Evolutionary conservation across 371 early-diverging fungal genomes (phyloP).

Genomic region (Mucor sp.): DNA sequence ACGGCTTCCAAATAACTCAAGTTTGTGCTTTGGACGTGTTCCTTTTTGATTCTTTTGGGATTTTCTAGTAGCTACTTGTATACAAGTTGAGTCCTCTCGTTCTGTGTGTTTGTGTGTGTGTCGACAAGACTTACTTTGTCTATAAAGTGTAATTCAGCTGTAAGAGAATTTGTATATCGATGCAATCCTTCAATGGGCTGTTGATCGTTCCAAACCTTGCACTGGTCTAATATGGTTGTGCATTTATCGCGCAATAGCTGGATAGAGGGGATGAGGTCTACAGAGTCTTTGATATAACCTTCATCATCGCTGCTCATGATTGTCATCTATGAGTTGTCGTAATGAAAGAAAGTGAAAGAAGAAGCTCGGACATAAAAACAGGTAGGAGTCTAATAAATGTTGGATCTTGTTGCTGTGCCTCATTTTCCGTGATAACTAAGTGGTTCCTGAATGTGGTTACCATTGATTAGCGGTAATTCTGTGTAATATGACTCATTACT

Average conservation of each 20-base stretch:
- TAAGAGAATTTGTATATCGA: slow-evolving; percentile 23
- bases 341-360: not conserved
- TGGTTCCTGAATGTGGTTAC: too few species aligned
- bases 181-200: slow-evolving; percentile 24
- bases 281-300: not conserved
- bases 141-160: slow-evolving; percentile 21
- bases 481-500: too few species aligned
- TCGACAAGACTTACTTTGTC: slow-evolving; percentile 14
- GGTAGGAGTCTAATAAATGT: too few species aligned
- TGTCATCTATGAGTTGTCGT: not conserved
- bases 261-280: slow-evolving; percentile 11
- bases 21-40: slow-evolving; percentile 46
- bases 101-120: too few species aligned
- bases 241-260: slow-evolving; percentile 9
- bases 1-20: slow-evolving; percentile 48
- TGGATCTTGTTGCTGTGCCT: too few species aligned
- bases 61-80: slow-evolving; percentile 31
- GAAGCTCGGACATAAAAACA: not conserved
- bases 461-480: too few species aligned
- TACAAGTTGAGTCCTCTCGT: not conserved
- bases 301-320: slow-evolving; percentile 3
- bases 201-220: slow-evolving; percentile 18
- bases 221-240: slow-evolving; percentile 11
- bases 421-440: too few species aligned
- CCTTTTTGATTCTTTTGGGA: slow-evolving; percentile 35